These are phyloP conservation scores for Xylariaceae sp. DNA, from an alignment of 2,329 filamentous ascomycete species.

Conservation along the genomic window DNA sequence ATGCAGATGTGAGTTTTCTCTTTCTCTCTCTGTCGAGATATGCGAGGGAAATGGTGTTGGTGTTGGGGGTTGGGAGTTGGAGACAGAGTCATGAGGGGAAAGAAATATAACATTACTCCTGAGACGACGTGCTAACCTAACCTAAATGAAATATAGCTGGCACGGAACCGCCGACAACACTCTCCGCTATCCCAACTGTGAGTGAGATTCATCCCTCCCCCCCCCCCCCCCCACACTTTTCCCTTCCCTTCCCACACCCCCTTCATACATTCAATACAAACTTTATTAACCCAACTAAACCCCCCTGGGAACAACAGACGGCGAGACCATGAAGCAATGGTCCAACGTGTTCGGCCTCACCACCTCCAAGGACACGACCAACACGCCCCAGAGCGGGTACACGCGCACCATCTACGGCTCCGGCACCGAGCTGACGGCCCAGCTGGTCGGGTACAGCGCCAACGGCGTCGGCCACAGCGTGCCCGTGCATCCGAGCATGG, in stretches of 20 bases:
- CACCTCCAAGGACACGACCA: slow-evolving; percentile 26
- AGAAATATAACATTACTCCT: too few relatives aligned
- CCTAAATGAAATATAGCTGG: slow-evolving; percentile 27
- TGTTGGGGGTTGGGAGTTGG: too few relatives aligned
- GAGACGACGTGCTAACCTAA: neutral
- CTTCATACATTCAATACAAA: neutral
- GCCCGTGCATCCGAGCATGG: slow-evolving; percentile 29
- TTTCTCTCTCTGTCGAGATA: neutral
- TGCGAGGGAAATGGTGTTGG: too few relatives aligned
- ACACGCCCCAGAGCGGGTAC: slow-evolving; percentile 32
- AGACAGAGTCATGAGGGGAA: neutral
- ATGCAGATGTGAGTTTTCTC: slow-evolving; percentile 32
- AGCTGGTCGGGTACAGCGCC: slow-evolving; percentile 32
- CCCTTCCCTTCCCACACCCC: too few relatives aligned
- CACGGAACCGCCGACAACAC: slow-evolving; percentile 40
- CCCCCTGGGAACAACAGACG: slow-evolving; percentile 16
- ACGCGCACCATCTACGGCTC: slow-evolving; percentile 35
- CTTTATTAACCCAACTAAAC: neutral
- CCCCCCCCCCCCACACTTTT: neutral
- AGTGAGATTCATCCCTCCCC: slow-evolving; percentile 2
- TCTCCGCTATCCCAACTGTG: slow-evolving; percentile 35
- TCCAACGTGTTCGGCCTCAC: slow-evolving; percentile 38
- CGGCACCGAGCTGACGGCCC: slow-evolving; percentile 23
- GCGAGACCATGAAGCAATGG: slow-evolving; percentile 42
- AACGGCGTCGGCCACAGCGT: slow-evolving; percentile 32